Base-by-base conservation (phyloP, 1,139 yeast species). In the Diutina ranongensis region DNA sequence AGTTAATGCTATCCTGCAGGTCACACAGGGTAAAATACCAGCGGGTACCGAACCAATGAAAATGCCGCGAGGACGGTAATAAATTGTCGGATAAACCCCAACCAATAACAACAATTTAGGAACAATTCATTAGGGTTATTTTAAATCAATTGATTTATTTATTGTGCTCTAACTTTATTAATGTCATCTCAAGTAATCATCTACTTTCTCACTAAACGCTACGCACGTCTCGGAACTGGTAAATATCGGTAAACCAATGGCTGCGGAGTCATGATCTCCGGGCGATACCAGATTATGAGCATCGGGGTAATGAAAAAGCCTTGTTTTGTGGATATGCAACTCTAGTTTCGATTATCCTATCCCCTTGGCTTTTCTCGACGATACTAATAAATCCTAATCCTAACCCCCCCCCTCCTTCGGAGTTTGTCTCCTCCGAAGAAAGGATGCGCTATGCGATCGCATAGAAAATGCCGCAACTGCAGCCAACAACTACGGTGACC, bases 61-160 rank as follows among this genome's bases (percentile, higher is more conserved):
- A 35, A 35, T 35, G 38, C 38, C 38, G 38, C 38, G 18, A 35
- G 21, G 22, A 19, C 22, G 28, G n/a, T n/a, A n/a, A n/a, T n/a
- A n/a, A n/a, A n/a, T n/a, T n/a, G n/a, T n/a, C n/a, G n/a, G n/a
- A n/a, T n/a, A n/a, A n/a, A n/a, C n/a, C n/a, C n/a, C n/a, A n/a
- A n/a, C n/a, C n/a, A n/a, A n/a, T n/a, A n/a, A n/a, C n/a, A n/a
- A n/a, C n/a, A n/a, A n/a, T n/a, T n/a, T n/a, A n/a, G n/a, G n/a
- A n/a, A n/a, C n/a, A n/a, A n/a, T n/a, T n/a, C n/a, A n/a, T n/a
- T n/a, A n/a, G n/a, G n/a, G n/a, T n/a, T n/a, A n/a, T n/a, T n/a
- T n/a, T n/a, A n/a, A n/a, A n/a, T n/a, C n/a, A n/a, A n/a, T n/a
- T n/a, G n/a, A n/a, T n/a, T n/a, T n/a, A n/a, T n/a, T n/a, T n/a